Evolutionary conservation across 176 grass and related monocot species (phyloP).

Genomic region (Carex littledalei): DNA sequence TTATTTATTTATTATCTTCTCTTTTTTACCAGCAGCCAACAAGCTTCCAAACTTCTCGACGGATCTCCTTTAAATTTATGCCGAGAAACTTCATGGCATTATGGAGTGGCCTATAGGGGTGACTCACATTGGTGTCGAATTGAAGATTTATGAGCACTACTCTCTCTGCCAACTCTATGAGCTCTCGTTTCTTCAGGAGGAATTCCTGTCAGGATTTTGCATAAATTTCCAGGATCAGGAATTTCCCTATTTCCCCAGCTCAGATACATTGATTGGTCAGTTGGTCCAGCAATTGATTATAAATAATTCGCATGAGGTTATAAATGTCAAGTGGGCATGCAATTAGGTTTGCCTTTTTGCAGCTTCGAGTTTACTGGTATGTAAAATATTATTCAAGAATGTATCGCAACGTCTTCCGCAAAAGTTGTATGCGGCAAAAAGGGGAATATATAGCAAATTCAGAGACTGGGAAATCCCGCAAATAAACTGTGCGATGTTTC

Average conservation of each 20-base stretch:
- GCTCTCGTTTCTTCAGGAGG: conserved; percentile 57
- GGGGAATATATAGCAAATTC: not conserved
- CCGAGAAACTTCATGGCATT: conserved; percentile 61
- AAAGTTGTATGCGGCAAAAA: not conserved
- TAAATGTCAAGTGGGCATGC: conserved; percentile 11
- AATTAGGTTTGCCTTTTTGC: not conserved
- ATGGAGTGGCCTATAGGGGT: conserved; percentile 69
- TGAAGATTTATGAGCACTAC: conserved; percentile 63
- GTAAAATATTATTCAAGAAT: not conserved
- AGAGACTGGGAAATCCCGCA: not conserved
- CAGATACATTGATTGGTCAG: not conserved
- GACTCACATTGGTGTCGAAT: conserved; percentile 69
- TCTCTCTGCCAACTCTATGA: conserved; percentile 54
- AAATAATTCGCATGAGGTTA: not conserved
- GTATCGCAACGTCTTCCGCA: not conserved
- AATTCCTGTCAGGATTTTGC: conserved; percentile 35
- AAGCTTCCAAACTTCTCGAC: conserved; percentile 79
- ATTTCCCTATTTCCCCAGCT: not conserved
- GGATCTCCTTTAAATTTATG: conserved; percentile 49
- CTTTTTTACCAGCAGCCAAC: conserved; percentile 65
- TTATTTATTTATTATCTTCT: not conserved
- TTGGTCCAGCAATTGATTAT: not conserved
- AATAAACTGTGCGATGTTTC: not conserved
- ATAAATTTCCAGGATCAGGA: not conserved
- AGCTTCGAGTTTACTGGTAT: not conserved